Conservation (phyloP, 345 rosid genomes). For the Hirschfeldia incana region DNA sequence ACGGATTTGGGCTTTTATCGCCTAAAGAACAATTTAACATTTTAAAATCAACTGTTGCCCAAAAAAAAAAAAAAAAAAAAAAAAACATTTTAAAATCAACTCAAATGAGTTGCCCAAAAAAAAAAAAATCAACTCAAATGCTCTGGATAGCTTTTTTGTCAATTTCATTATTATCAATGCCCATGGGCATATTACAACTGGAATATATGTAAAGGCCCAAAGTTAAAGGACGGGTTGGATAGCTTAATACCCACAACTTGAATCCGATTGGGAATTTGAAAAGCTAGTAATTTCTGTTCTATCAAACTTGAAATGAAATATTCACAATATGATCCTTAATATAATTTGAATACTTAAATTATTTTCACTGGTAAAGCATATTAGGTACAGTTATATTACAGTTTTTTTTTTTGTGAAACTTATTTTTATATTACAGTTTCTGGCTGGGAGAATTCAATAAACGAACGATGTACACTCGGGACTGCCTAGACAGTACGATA, state of each 20-base stretch:
- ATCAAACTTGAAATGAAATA: constrained; percentile 1
- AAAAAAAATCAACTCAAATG: no score
- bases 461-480: neutral
- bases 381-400: neutral
- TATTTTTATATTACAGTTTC: neutral
- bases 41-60: no score
- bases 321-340: neutral
- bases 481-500: neutral
- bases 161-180: no score
- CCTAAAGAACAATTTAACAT: no score
- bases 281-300: neutral
- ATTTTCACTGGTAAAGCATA: neutral
- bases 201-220: no score
- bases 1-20: no score
- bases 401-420: neutral
- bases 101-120: no score
- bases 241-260: neutral
- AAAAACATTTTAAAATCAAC: no score
- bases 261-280: neutral
- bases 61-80: no score
- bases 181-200: no score
- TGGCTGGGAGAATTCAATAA: neutral
- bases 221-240: neutral
- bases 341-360: neutral
- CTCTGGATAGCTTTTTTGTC: no score